Percentiles rank a stretch among this genome's conserved stretches.
These are phyloP conservation scores for Aspergillus sclerotioniger DNA, from an alignment of 495 filamentous ascomycete species.

Conservation along the genomic window DNA sequence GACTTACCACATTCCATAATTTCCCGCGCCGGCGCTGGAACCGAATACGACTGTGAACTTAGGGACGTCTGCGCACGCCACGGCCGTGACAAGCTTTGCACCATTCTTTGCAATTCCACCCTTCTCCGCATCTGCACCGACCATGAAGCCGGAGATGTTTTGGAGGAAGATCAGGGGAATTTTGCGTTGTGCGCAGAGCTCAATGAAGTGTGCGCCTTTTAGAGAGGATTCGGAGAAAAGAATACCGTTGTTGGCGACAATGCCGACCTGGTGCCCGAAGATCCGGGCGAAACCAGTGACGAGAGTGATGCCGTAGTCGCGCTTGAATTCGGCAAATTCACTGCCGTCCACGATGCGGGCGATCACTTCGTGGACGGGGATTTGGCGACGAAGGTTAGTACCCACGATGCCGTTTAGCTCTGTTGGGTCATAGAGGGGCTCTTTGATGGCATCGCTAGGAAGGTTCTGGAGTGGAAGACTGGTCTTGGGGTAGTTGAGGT, in stretches of 20 bases:
- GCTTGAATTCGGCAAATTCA: conserved; percentile 91
- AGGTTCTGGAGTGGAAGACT: conserved; percentile 22
- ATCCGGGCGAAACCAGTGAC: conserved; percentile 92
- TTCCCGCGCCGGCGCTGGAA: conserved; percentile 69
- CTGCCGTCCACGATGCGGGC: conserved; percentile 91
- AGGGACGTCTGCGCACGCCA: conserved; percentile 91
- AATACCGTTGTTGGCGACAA: conserved; percentile 96
- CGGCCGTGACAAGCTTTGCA: conserved; percentile 93
- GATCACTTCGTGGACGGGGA: conserved; percentile 87
- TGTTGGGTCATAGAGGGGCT: conserved; percentile 77
- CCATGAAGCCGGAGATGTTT: conserved; percentile 98
- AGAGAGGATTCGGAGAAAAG: conserved; percentile 88
- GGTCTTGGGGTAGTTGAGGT: conserved; percentile 77
- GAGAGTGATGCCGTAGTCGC: conserved; percentile 83
- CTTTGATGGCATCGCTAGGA: conserved; percentile 41
- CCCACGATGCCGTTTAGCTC: conserved; percentile 88
- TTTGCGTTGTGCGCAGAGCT: conserved; percentile 87
- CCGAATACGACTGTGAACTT: conserved; percentile 97
- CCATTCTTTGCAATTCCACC: conserved; percentile 96
- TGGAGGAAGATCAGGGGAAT: conserved; percentile 93
- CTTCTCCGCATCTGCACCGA: conserved; percentile 82
- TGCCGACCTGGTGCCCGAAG: conserved; percentile 87
- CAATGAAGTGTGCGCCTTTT: conserved; percentile 97
- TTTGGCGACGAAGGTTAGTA: conserved; percentile 79
- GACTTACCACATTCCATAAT: conserved; percentile 82